Conservation (phyloP, 2,329 filamentous ascomycete species). For the Microascus cirrosus region DNA sequence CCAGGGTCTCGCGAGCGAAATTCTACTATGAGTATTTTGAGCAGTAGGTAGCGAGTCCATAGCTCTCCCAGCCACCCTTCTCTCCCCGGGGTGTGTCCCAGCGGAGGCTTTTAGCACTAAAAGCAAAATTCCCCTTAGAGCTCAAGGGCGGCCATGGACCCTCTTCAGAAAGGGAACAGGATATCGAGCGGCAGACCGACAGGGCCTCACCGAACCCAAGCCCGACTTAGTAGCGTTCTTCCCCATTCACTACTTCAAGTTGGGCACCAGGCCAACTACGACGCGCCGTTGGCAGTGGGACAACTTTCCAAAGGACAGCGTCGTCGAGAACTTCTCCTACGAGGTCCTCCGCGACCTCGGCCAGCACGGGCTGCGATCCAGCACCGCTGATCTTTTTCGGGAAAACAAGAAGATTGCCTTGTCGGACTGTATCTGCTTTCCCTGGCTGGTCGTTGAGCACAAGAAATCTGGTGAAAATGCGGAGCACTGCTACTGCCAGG, state of each 20-base stretch:
- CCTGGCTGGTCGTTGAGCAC: slow-evolving; percentile 11
- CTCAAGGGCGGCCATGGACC: background rate
- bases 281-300: slow-evolving; percentile 5
- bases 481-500: slow-evolving; percentile 5
- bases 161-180: background rate
- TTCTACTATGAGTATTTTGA: slow-evolving; percentile 2
- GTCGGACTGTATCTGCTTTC: slow-evolving; percentile 9
- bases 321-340: slow-evolving; percentile 9
- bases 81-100: too few species aligned
- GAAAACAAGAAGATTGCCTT: slow-evolving; percentile 1
- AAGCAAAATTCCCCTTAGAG: too few species aligned
- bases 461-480: slow-evolving; percentile 6
- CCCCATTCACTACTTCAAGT: slow-evolving; percentile 7
- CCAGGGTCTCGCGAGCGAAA: background rate
- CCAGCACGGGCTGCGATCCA: slow-evolving; percentile 7
- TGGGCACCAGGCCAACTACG: background rate
- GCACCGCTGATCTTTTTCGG: slow-evolving; percentile 5
- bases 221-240: slow-evolving; percentile 10
- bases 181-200: background rate
- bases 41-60: background rate
- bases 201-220: slow-evolving; percentile 6
- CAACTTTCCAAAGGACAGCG: slow-evolving; percentile 5
- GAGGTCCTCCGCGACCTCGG: slow-evolving; percentile 7
- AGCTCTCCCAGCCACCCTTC: too few species aligned
- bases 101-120: too few species aligned